Base-by-base conservation (phyloP, 139 green algal genomes). In the Chlamydomonas schloesseri region DNA sequence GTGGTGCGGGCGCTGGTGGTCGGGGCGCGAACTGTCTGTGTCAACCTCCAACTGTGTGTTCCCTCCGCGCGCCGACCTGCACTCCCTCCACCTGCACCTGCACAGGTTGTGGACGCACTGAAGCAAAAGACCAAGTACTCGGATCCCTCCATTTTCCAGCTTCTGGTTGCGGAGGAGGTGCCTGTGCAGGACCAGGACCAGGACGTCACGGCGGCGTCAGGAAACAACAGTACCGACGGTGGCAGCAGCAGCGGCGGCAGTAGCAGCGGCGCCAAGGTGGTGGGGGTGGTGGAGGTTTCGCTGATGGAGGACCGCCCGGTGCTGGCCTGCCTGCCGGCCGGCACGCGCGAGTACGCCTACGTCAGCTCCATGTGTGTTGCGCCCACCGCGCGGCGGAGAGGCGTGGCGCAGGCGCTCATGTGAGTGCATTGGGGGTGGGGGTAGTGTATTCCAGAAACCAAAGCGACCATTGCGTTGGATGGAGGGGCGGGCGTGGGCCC, bases 321-420 rank as follows among this genome's bases (percentile, higher is more conserved):
- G 6, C 71, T 94, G 21, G 6, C 23, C 1, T 60, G 23, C 8
- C 88, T 94, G 58, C 81, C 84, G 33, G 36, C 47, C 0, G 62
- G 34, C 31, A 75, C 47, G 2, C 23, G 29, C 15, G 64, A 81
- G 34, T 90, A 87, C 42, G 73, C 58, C 26, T 94, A 94, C 80
- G n/a, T 94, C 8, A 78, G 83, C 60, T 80, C 36, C 79, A 94
- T 94, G 91, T 87, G 90, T n/a, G 90, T 94, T 20, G 34, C 31
- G 20, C 46, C 33, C 9, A 5, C 18, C 14, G 36, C 31, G 53
- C 81, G 91, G 26, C 86, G 88, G 42, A 67, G 70, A 2, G 91
- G 91, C 33, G 88, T 70, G n/a, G 65, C 83, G 37, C 73, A 84
- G 83, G 83, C 83, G 64, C 73, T 88, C 20, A 26, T 88, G 65